phyloP scores from a whole-genome alignment of 768 basidiomycete genomes.

The Boletus rufocinnamomeus region DNA sequence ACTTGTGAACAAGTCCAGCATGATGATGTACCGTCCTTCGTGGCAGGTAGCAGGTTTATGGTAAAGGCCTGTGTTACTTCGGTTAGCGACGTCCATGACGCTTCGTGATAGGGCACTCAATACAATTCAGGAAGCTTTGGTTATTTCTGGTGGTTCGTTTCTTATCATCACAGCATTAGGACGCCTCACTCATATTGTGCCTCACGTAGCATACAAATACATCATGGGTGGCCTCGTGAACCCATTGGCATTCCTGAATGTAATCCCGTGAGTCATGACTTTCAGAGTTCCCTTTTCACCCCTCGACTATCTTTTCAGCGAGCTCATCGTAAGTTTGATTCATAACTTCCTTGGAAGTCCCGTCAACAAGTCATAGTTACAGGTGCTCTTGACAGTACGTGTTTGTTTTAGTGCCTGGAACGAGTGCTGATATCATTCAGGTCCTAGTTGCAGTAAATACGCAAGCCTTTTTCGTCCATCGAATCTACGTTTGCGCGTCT shows the following conservation, averaged over 20 bases:
- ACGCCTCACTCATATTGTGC: not conserved
- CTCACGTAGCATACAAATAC: slow-evolving; percentile 9
- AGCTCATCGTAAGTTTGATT: slow-evolving; percentile 8
- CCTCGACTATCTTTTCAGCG: not conserved
- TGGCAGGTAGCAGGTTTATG: slow-evolving; percentile 18
- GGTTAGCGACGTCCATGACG: not conserved
- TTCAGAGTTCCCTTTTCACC: not conserved
- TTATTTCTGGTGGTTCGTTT: slow-evolving; percentile 13
- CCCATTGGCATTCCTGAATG: not conserved
- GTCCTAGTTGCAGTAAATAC: not conserved
- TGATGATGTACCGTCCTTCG: not conserved
- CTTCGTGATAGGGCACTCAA: slow-evolving; percentile 6
- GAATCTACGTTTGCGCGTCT: slow-evolving; percentile 16
- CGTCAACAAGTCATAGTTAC: slow-evolving; percentile 7
- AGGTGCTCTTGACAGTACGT: slow-evolving; percentile 8
- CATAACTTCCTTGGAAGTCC: not conserved
- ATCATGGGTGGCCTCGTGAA: not conserved
- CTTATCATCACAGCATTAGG: not conserved
- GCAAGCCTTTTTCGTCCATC: slow-evolving; percentile 16
- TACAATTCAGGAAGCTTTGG: slow-evolving; percentile 17
- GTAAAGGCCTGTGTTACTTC: not conserved
- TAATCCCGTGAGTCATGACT: slow-evolving; percentile 4
- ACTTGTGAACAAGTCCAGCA: not conserved
- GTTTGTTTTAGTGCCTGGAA: not conserved
- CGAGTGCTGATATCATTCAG: slow-evolving; percentile 4